Conservation (phyloP, 2,329 filamentous ascomycete species). For the Aspergillus fischeri region DNA sequence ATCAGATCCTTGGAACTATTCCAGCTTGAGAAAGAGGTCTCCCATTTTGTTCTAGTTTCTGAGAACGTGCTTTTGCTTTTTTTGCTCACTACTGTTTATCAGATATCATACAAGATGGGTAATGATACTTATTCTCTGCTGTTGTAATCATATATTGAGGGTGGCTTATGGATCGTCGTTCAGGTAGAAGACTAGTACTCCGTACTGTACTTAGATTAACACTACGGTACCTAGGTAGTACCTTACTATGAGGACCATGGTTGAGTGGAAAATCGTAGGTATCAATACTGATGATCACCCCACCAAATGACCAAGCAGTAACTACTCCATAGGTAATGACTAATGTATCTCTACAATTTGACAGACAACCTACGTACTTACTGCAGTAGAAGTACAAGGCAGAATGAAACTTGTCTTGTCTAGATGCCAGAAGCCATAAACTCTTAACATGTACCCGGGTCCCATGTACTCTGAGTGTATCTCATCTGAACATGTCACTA, state of each 20-base stretch:
- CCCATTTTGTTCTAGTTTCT: background rate
- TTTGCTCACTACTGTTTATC: background rate
- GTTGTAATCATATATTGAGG: background rate
- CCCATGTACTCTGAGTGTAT: background rate
- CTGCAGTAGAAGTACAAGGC: background rate
- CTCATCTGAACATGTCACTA: background rate
- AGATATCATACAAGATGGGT: background rate
- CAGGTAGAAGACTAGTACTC: too few relatives aligned
- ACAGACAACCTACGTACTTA: background rate
- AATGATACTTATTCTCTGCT: background rate
- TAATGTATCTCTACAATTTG: background rate
- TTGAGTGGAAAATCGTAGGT: background rate
- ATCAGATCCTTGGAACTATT: constrained; percentile 2
- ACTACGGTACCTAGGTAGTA: too few relatives aligned
- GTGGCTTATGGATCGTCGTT: background rate
- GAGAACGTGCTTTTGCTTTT: background rate
- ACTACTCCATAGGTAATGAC: background rate
- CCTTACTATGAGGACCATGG: background rate
- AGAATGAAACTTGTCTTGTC: background rate
- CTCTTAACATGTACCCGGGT: background rate
- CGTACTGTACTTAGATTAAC: too few relatives aligned
- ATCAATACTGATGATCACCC: background rate
- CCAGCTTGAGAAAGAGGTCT: background rate
- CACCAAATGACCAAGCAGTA: background rate
- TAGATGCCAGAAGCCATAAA: background rate